These are phyloP conservation scores for Arxiozyma slooffiae DNA, from an alignment of 1,139 yeast species.

Conservation along the genomic window DNA sequence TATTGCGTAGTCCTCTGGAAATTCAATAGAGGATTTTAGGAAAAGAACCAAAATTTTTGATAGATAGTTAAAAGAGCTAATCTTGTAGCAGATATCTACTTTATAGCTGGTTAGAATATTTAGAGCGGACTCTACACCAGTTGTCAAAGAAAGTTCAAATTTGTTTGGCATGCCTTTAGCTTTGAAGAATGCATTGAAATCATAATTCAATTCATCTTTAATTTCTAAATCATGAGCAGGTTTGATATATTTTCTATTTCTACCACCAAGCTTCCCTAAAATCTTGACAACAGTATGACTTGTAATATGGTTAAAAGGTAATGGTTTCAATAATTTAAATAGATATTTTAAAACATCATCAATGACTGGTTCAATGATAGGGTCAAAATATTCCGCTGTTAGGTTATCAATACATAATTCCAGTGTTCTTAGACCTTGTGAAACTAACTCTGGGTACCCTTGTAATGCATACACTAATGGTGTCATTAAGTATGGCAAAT, in stretches of 20 bases:
- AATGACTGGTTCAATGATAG: conserved; percentile 89
- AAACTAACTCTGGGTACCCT: conserved; percentile 82
- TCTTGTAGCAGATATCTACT: conserved; percentile 55
- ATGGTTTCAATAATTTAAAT: conserved; percentile 84
- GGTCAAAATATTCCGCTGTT: conserved; percentile 94
- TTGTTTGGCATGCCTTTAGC: conserved; percentile 57
- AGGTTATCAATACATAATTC: conserved; percentile 95
- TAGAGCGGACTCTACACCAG: conserved; percentile 70
- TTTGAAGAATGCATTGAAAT: conserved; percentile 55
- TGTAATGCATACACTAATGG: conserved; percentile 87
- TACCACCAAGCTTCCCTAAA: conserved; percentile 90
- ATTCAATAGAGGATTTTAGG: conserved; percentile 48
- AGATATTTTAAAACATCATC: conserved; percentile 89
- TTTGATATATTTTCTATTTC: conserved; percentile 76
- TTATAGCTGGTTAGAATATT: conserved; percentile 58
- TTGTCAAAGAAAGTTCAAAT: conserved; percentile 67
- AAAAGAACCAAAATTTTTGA: conserved; percentile 58
- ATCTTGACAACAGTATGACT: conserved; percentile 91
- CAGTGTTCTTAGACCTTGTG: conserved; percentile 87
- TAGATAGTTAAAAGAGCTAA: conserved; percentile 68
- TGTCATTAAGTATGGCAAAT: conserved; percentile 73
- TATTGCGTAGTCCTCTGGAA: conserved; percentile 48
- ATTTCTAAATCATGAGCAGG: conserved; percentile 59
- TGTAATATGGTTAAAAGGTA: conserved; percentile 83
- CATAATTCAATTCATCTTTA: conserved; percentile 53